These are phyloP conservation scores for Ophiostoma novo-ulmi DNA, from an alignment of 2,329 filamentous ascomycete species.

Conservation along the genomic window DNA sequence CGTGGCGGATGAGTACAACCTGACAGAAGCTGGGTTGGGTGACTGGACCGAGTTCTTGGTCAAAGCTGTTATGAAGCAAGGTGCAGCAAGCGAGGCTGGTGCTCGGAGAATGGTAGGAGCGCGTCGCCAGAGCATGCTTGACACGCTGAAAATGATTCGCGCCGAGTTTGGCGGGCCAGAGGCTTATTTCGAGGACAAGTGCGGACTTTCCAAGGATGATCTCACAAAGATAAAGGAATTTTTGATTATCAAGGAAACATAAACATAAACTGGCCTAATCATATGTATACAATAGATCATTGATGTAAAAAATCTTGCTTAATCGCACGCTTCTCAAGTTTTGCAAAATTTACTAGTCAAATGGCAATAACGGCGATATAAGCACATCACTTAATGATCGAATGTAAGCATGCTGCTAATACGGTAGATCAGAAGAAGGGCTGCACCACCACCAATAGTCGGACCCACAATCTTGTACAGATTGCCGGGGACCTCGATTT, in stretches of 20 bases:
- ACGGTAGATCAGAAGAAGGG: neutral
- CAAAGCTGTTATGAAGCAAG: constrained; percentile 45
- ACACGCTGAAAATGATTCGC: constrained; percentile 51
- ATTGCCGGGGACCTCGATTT: neutral
- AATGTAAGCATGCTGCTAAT: neutral
- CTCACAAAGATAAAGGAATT: constrained; percentile 13
- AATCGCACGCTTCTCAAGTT: too few species aligned
- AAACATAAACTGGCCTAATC: neutral
- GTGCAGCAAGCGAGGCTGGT: constrained; percentile 41
- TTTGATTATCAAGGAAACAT: neutral
- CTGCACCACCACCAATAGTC: neutral
- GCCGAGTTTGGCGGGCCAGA: constrained; percentile 59
- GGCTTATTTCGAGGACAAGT: constrained; percentile 54
- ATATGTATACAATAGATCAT: too few species aligned
- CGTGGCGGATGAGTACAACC: constrained; percentile 63
- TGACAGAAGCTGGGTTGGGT: constrained; percentile 59
- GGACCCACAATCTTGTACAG: neutral
- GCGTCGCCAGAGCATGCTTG: constrained; percentile 45
- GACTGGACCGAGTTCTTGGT: constrained; percentile 50
- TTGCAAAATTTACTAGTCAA: neutral
- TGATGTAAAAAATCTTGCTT: too few species aligned
- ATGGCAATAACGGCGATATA: neutral
- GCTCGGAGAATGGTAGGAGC: constrained; percentile 45
- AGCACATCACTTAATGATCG: neutral
- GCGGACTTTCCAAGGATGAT: constrained; percentile 50